Evolutionary conservation across 2,329 filamentous ascomycete genomes (phyloP), one percentile per base, ranked within the genome.

Genomic region (Magnaporthiopsis rhizophila): DNA sequence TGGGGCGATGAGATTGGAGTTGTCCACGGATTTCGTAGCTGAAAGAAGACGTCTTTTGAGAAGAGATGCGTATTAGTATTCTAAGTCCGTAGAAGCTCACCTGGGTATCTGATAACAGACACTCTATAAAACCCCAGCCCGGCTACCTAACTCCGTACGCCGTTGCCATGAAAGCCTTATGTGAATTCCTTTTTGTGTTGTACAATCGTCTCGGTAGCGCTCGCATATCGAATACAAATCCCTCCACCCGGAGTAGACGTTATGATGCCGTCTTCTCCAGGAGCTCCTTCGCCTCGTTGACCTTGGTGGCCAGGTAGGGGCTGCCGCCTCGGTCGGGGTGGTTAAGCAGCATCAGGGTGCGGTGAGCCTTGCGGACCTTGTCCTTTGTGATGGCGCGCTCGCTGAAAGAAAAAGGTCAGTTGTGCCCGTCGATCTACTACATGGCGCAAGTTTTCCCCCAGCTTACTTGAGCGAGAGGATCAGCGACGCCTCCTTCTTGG

Each of bases 261-360:
- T 60, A 67, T 67, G 65, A 69, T 26, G 62, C 30, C 57, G 64
- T 58, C 78, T 97, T 97, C 75, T 99, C 95, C 69, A 99, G 75
- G 68, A 98, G 86, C 75, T 98, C 94, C 78, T 99, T 99, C 56
- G 95, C 95, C 77, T 99, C 95, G 79, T 99, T 99, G 74, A 99
- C 90, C 78, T 99, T 99, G 64, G 93, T 97, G 18, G 95, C 95
- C 59, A 99, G 80, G 75, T 98, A 99, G 9, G 95, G 95, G 74
- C 92, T 97, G 56, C 95, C 95, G 69, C 95, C 95, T 74, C 95
- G 90, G 82, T 99, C 95, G 68, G 95, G 95, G 77, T 99, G 95
- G 82, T 99, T 99, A 69, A 97, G 83, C 65, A 99, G 86, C 94
- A 99, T 99, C 69, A 98, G 86, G 64, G 89, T 92, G 68, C 95